Evolutionary conservation across 139 green algal genomes (phyloP).

Genomic region (Coccomyxa sp.): DNA sequence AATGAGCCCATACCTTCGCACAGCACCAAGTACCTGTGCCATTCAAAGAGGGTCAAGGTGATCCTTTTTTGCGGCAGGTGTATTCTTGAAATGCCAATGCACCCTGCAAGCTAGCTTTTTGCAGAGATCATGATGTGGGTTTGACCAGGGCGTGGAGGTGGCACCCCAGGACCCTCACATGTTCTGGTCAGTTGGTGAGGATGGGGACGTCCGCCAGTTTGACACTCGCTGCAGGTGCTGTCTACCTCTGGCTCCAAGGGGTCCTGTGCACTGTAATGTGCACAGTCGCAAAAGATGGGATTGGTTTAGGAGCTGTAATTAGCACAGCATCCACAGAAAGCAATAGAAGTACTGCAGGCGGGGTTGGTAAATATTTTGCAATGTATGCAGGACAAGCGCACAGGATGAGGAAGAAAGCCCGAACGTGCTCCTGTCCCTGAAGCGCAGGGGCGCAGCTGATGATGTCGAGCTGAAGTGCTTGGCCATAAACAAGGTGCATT

Average conservation of each 20-base stretch:
- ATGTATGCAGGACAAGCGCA: conserved; percentile 8
- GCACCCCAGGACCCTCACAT: conserved; percentile 66
- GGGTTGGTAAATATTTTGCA: neutral
- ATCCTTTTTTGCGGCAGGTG: neutral
- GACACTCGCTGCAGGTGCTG: conserved; percentile 46
- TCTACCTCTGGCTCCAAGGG: neutral
- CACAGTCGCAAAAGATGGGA: neutral
- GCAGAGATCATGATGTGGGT: neutral
- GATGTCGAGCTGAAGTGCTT: conserved; percentile 59
- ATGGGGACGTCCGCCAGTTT: conserved; percentile 79
- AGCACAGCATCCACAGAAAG: too few species aligned
- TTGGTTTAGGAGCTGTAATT: too few species aligned
- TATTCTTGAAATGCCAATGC: neutral
- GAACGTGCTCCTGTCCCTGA: conserved; percentile 49
- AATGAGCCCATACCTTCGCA: neutral
- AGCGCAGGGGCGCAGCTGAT: neutral
- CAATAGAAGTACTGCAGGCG: too few species aligned
- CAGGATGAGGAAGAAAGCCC: conserved; percentile 38
- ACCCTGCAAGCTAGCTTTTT: neutral
- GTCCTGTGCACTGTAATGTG: neutral
- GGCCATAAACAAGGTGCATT: conserved; percentile 56
- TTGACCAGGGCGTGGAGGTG: conserved; percentile 69
- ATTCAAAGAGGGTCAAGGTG: conserved; percentile 73
- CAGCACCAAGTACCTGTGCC: conserved; percentile 52
- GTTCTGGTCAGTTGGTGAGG: conserved; percentile 84